Conservation (phyloP, 495 filamentous ascomycete genomes). For the Xylaria grammica region DNA sequence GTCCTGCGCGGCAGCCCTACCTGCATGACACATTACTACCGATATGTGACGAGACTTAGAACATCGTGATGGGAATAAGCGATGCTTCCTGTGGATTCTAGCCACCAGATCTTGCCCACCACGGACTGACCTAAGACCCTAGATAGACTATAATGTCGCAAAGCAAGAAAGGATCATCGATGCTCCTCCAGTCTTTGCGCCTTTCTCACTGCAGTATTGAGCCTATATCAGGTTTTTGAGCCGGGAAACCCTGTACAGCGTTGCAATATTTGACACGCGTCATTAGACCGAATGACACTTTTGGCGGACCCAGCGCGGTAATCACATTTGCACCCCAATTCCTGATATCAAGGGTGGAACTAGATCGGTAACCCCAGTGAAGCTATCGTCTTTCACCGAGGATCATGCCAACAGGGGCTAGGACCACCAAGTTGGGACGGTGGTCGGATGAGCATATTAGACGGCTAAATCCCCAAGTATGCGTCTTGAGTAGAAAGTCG, state of each 20-base stretch:
- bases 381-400: not conserved
- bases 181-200: not conserved
- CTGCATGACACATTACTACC: conserved; percentile 2
- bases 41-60: not conserved
- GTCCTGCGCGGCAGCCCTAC: not conserved
- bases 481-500: not conserved
- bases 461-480: not conserved
- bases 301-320: conserved; percentile 1
- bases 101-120: conserved; percentile 1
- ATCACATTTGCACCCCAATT: not conserved
- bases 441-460: not conserved
- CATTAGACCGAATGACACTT: not conserved
- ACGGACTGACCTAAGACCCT: conserved; percentile 5
- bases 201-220: not conserved
- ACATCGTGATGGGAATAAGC: not conserved
- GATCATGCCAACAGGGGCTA: not conserved
- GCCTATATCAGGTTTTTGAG: not conserved
- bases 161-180: conserved; percentile 3
- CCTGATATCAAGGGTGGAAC: not conserved
- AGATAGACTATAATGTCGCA: not conserved
- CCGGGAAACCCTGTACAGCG: not conserved
- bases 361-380: not conserved
- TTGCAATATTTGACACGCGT: conserved; percentile 5
- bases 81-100: not conserved
- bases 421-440: not conserved